phyloP scores from a whole-genome alignment of 108 stramenopile genomes.

The Nitzschia palea region DNA sequence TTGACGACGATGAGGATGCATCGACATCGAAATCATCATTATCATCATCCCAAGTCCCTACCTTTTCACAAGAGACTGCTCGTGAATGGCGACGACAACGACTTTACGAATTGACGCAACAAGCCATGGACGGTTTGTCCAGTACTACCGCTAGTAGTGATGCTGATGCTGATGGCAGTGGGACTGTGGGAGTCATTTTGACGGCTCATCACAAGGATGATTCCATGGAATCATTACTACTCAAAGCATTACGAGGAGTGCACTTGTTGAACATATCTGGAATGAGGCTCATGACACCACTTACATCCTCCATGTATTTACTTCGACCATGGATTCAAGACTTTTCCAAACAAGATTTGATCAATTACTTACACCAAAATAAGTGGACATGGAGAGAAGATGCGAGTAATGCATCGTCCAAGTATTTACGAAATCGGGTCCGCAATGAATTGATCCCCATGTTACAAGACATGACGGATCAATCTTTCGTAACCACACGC shows the following conservation, averaged over 20 bases:
- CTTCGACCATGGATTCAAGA: constrained; percentile 72
- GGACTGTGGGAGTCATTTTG: constrained; percentile 55
- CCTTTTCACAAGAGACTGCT: constrained; percentile 81
- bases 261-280: constrained; percentile 76
- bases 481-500: constrained; percentile 46
- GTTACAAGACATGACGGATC: constrained; percentile 60
- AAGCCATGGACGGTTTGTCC: constrained; percentile 1
- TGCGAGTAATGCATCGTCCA: constrained; percentile 60
- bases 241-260: constrained; percentile 81
- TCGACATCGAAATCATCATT: neutral
- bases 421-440: constrained; percentile 84
- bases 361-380: constrained; percentile 44
- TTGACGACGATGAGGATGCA: neutral
- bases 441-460: constrained; percentile 86
- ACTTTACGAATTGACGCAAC: constrained; percentile 29
- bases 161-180: constrained; percentile 6
- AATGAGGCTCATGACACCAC: constrained; percentile 42
- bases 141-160: neutral
- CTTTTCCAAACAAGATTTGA: constrained; percentile 54
- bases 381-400: constrained; percentile 78
- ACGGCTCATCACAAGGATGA: constrained; percentile 89
- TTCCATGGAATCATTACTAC: constrained; percentile 74
- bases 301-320: constrained; percentile 33
- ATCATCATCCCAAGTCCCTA: neutral
- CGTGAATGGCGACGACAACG: constrained; percentile 70